Evolutionary conservation across 352 stramenopile genomes (phyloP).

Genomic region (Pythium oligandrum): DNA sequence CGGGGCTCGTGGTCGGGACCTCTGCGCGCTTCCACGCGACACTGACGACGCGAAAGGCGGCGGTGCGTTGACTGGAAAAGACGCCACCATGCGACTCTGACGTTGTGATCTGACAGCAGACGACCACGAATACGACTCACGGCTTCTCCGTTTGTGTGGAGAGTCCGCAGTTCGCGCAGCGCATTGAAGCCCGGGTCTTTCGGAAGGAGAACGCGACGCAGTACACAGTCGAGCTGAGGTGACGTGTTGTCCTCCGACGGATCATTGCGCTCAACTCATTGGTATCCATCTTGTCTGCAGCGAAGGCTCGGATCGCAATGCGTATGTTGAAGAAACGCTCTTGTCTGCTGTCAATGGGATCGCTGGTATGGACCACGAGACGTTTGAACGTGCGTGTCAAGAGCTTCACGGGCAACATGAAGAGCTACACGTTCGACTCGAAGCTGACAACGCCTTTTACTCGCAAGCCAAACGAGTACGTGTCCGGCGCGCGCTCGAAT

Average conservation of each 20-base stretch:
- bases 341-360: slow-evolving; percentile 63
- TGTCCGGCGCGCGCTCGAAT: background rate
- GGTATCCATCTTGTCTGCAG: slow-evolving; percentile 16
- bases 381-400: slow-evolving; percentile 21
- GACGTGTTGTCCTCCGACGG: too few species aligned
- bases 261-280: background rate
- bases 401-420: slow-evolving; percentile 14
- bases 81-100: too few species aligned
- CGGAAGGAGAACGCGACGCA: too few species aligned
- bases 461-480: slow-evolving; percentile 76
- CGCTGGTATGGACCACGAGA: slow-evolving; percentile 25
- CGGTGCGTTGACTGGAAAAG: background rate
- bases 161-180: slow-evolving; percentile 89
- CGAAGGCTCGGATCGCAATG: slow-evolving; percentile 54
- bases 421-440: slow-evolving; percentile 73
- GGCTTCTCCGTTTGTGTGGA: slow-evolving; percentile 45
- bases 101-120: background rate
- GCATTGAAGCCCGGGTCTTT: slow-evolving; percentile 32
- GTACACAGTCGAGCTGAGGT: too few species aligned
- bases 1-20: slow-evolving; percentile 88
- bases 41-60: slow-evolving; percentile 20
- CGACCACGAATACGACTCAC: background rate
- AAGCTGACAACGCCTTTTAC: slow-evolving; percentile 98
- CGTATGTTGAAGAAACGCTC: slow-evolving; percentile 91
- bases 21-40: slow-evolving; percentile 92